Evolutionary conservation across 176 grass and related monocot species (phyloP).

Genomic region (Phyllostachys edulis): DNA sequence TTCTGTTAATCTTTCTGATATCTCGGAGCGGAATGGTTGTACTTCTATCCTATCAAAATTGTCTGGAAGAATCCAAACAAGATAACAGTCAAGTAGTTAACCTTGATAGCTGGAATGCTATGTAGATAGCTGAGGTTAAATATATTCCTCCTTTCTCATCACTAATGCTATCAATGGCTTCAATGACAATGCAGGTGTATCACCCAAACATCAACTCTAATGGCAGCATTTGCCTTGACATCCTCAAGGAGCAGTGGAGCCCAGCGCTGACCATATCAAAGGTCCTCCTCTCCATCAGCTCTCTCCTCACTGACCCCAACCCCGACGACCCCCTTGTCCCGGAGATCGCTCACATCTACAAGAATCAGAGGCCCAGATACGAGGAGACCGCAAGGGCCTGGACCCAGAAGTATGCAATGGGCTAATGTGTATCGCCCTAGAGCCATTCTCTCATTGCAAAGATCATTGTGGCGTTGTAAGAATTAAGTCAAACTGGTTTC

Average conservation of each 20-base stretch:
- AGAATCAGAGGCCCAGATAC: conserved; percentile 39
- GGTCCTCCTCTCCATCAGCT: conserved; percentile 76
- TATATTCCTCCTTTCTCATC: neutral
- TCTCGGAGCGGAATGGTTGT: neutral
- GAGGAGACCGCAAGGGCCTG: conserved; percentile 52
- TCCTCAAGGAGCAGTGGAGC: conserved; percentile 91
- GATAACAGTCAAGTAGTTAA: neutral
- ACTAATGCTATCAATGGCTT: conserved; percentile 13
- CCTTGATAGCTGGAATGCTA: neutral
- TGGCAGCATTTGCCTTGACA: conserved; percentile 81
- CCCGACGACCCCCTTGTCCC: conserved; percentile 72
- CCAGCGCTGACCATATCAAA: conserved; percentile 77
- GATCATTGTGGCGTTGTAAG: neutral
- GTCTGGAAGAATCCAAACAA: neutral
- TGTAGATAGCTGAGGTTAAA: neutral
- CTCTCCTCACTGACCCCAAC: conserved; percentile 72
- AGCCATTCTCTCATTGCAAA: neutral
- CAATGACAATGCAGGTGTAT: conserved; percentile 49
- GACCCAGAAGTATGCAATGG: conserved; percentile 60
- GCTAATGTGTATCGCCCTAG: neutral
- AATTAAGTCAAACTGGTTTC: neutral
- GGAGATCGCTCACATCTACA: conserved; percentile 73
- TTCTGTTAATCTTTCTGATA: neutral
- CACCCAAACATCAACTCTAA: conserved; percentile 87
- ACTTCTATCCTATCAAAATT: neutral